These are phyloP conservation scores for Porcisia deanei DNA, from an alignment of 208 protist genomes.

Conservation along the genomic window DNA sequence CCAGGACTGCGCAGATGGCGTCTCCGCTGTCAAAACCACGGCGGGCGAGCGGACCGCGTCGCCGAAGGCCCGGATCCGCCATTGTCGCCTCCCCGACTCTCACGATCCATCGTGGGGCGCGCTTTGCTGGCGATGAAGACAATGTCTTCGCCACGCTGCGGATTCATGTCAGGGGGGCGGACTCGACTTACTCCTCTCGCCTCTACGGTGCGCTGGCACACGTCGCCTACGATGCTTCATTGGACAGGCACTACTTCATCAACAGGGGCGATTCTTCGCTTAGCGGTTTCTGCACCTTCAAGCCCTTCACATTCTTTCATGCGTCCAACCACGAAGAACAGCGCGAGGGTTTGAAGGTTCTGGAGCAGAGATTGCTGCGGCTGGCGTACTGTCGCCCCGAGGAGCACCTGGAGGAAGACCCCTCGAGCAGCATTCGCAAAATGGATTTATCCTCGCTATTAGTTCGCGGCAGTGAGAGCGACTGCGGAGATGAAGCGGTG, in stretches of 20 bases:
- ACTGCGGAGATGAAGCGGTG: not conserved
- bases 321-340: conserved; percentile 7
- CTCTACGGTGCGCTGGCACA: conserved; percentile 26
- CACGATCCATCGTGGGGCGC: conserved; percentile 16
- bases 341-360: conserved; percentile 32
- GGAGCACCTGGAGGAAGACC: conserved; percentile 3
- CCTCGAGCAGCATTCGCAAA: not conserved
- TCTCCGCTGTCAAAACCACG: not conserved
- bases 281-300: not conserved
- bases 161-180: conserved; percentile 11
- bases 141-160: conserved; percentile 22
- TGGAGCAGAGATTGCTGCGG: conserved; percentile 30
- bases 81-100: conserved; percentile 9
- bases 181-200: conserved; percentile 7
- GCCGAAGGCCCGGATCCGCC: conserved; percentile 12
- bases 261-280: conserved; percentile 7
- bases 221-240: not conserved
- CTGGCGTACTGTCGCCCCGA: conserved; percentile 35
- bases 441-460: conserved; percentile 31
- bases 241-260: conserved; percentile 5
- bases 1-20: not conserved
- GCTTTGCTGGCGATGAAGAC: conserved; percentile 20
- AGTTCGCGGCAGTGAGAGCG: not conserved
- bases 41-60: not conserved
- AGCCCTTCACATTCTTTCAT: conserved; percentile 22